A percentile compares a stretch with the other conserved stretches of the same genome.
Conservation (phyloP, 805 yeast genomes). For the Phaffomyces thermotolerans region DNA sequence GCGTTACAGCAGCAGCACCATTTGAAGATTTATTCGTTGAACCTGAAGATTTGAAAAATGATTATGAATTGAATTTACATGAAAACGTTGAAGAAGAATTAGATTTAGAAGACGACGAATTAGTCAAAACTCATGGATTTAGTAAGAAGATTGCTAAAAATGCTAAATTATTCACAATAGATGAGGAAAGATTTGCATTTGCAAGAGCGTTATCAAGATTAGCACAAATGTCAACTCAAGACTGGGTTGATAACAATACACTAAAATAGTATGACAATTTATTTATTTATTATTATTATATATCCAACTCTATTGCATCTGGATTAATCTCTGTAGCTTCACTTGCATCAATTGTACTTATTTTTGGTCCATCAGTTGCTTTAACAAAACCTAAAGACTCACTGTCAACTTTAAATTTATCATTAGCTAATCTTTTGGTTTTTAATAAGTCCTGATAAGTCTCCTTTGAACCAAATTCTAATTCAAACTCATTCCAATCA, state of each 20-base stretch:
- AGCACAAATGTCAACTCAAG: constrained; percentile 88
- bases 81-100: constrained; percentile 22
- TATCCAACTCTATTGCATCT: constrained; percentile 54
- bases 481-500: constrained; percentile 69
- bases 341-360: constrained; percentile 19
- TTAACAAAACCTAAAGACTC: constrained; percentile 44
- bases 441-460: constrained; percentile 70
- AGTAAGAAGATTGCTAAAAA: constrained; percentile 63
- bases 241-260: constrained; percentile 61
- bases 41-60: constrained; percentile 46
- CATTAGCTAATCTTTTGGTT: constrained; percentile 38
- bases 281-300: constrained; percentile 1
- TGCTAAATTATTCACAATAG: constrained; percentile 76
- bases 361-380: constrained; percentile 30
- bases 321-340: constrained; percentile 33
- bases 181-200: constrained; percentile 94
- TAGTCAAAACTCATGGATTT: constrained; percentile 72
- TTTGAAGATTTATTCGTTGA: constrained; percentile 83
- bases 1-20: constrained; percentile 83
- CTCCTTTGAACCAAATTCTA: constrained; percentile 60
- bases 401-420: constrained; percentile 25
- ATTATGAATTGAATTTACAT: constrained; percentile 23
- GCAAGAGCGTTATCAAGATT: constrained; percentile 89
- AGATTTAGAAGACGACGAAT: constrained; percentile 42
- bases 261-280: constrained; percentile 1